Conservation (phyloP, 2,329 filamentous ascomycete species). For the Juglanconis oblonga region DNA sequence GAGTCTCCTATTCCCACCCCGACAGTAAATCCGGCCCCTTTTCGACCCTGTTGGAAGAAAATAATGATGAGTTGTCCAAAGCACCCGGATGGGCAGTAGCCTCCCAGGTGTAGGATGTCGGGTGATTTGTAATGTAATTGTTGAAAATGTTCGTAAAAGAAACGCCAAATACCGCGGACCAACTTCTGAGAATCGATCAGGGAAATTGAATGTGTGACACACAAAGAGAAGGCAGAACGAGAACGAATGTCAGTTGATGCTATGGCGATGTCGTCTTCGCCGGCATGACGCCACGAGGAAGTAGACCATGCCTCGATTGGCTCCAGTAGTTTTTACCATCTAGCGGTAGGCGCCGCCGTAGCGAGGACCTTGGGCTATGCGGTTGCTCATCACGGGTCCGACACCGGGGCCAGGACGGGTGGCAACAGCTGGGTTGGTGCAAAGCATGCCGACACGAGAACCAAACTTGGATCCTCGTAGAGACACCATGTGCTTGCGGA, state of each 20-base stretch:
- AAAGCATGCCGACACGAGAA: constrained; percentile 97
- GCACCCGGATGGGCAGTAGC: constrained; percentile 35
- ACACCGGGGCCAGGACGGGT: constrained; percentile 85
- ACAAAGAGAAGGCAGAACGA: constrained; percentile 5
- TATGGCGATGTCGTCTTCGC: background rate
- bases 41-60: constrained; percentile 9
- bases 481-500: constrained; percentile 99
- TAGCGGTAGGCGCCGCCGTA: constrained; percentile 59
- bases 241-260: background rate
- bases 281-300: background rate
- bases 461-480: constrained; percentile 97
- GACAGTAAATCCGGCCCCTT: constrained; percentile 17
- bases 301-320: background rate
- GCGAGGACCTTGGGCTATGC: constrained; percentile 56
- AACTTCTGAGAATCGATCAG: constrained; percentile 27
- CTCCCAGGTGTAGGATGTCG: constrained; percentile 37
- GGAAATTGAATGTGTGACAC: constrained; percentile 20
- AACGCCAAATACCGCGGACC: constrained; percentile 30
- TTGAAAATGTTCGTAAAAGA: constrained; percentile 33
- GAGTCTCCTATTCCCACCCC: constrained; percentile 2
- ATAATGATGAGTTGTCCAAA: constrained; percentile 39
- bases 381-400: constrained; percentile 60
- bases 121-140: constrained; percentile 35
- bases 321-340: constrained; percentile 16
- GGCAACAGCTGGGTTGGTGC: constrained; percentile 86